A percentile compares a stretch with the other conserved stretches of the same genome.
These are phyloP conservation scores for Linnemannia schmuckeri DNA, from an alignment of 192 early-diverging fungal genomes.

Conservation along the genomic window DNA sequence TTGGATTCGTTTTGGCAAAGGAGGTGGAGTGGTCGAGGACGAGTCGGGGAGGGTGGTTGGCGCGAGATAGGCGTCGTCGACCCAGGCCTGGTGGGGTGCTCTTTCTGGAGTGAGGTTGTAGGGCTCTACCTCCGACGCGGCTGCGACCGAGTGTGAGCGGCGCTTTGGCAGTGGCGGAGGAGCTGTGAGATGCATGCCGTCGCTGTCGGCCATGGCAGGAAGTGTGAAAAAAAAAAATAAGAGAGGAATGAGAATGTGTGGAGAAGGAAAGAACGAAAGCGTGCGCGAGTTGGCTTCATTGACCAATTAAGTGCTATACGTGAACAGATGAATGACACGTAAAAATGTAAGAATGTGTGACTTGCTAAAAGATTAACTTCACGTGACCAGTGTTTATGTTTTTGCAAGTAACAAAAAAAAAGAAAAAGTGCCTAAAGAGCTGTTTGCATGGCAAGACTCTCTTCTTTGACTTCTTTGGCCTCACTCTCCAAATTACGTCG, in stretches of 20 bases:
- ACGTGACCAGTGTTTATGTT: conserved; percentile 37
- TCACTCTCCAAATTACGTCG: conserved; percentile 1
- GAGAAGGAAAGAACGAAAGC: neutral
- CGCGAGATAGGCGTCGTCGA: neutral
- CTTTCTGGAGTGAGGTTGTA: conserved; percentile 5
- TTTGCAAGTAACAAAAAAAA: conserved; percentile 32
- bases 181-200: neutral
- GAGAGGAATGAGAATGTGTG: neutral
- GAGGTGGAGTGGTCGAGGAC: conserved; percentile 9
- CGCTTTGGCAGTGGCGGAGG: conserved; percentile 24
- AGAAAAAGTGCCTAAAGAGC: neutral
- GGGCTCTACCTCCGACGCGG: conserved; percentile 4
- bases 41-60: neutral
- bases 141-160: neutral
- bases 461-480: neutral
- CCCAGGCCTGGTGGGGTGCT: neutral
- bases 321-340: neutral
- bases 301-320: neutral
- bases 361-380: neutral
- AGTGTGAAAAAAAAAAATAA: neutral
- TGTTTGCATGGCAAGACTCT: neutral
- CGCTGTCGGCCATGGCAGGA: neutral
- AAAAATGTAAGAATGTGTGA: neutral
- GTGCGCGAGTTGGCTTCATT: neutral
- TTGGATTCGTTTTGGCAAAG: conserved; percentile 22